These are phyloP conservation scores for Colletotrichum abscissum DNA, from an alignment of 2,329 filamentous ascomycete species.

Conservation along the genomic window DNA sequence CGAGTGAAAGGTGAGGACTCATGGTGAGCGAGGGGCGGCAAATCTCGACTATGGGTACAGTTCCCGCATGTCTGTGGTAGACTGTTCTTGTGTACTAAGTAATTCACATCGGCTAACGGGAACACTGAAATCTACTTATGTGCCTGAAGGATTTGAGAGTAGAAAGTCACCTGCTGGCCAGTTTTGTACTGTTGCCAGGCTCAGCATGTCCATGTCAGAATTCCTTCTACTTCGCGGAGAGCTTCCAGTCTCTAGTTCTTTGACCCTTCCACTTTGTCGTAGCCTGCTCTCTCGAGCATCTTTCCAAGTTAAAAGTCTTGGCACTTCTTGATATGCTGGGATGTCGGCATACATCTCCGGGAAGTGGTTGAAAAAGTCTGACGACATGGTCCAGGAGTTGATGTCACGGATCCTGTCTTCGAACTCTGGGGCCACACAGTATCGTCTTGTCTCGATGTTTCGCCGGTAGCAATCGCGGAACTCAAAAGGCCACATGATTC, in stretches of 20 bases:
- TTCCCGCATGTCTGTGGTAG: background rate
- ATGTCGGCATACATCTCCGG: conserved; percentile 38
- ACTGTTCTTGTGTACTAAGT: background rate
- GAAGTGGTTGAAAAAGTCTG: conserved; percentile 41
- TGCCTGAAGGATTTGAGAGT: background rate
- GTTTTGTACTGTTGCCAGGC: background rate
- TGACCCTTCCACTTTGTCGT: background rate
- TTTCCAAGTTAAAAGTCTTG: background rate
- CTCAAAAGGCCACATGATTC: conserved; percentile 40
- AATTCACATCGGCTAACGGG: background rate
- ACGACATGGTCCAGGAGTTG: conserved; percentile 42
- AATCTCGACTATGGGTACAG: too few relatives aligned
- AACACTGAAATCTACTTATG: background rate
- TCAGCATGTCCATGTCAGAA: background rate
- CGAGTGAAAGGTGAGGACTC: background rate
- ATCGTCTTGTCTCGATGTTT: conserved; percentile 40
- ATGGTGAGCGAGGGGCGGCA: background rate
- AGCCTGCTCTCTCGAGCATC: background rate
- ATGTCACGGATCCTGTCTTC: conserved; percentile 41
- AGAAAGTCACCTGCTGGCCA: background rate
- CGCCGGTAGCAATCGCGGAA: conserved; percentile 42
- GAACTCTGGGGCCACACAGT: conserved; percentile 37
- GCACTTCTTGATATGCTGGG: conserved; percentile 15
- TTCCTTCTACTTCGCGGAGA: background rate
- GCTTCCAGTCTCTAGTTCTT: background rate